A percentile compares a stretch with the other conserved stretches of the same genome.
These are phyloP conservation scores for Urochloa ruziziensis DNA, from an alignment of 176 grass and related monocot species.

Conservation along the genomic window DNA sequence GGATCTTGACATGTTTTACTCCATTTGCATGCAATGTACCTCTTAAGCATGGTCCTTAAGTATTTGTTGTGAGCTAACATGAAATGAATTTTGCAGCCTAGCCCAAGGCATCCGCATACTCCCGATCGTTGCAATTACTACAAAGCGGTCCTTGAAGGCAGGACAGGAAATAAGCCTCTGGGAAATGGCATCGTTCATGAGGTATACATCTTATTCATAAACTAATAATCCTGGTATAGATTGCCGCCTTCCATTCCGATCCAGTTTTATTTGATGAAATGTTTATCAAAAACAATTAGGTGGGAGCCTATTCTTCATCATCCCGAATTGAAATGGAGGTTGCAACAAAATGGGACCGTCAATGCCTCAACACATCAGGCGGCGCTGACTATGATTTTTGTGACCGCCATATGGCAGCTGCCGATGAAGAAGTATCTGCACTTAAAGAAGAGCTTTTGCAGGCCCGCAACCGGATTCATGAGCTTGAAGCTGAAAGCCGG, in stretches of 20 bases:
- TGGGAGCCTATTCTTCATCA: constrained; percentile 62
- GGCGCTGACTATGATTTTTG: constrained; percentile 25
- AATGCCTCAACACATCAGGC: constrained; percentile 23
- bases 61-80: constrained; percentile 13
- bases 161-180: constrained; percentile 41
- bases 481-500: constrained; percentile 50
- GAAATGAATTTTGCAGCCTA: constrained; percentile 47
- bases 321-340: constrained; percentile 64
- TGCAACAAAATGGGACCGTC: constrained; percentile 76
- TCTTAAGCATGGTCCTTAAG: background rate
- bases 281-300: constrained; percentile 36
- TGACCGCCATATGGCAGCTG: constrained; percentile 16
- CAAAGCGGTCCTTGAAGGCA: constrained; percentile 47
- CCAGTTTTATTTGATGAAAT: constrained; percentile 29
- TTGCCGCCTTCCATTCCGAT: constrained; percentile 20
- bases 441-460: constrained; percentile 52
- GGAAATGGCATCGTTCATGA: constrained; percentile 33
- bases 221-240: constrained; percentile 11
- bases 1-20: constrained; percentile 2
- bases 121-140: constrained; percentile 49
- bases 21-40: too few relatives aligned
- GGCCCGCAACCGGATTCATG: constrained; percentile 41
- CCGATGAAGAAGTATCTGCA: constrained; percentile 42
- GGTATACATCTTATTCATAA: constrained; percentile 43
- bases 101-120: constrained; percentile 50